Evolutionary conservation across 306 rosid species (phyloP).

Genomic region (Rosa rugosa): DNA sequence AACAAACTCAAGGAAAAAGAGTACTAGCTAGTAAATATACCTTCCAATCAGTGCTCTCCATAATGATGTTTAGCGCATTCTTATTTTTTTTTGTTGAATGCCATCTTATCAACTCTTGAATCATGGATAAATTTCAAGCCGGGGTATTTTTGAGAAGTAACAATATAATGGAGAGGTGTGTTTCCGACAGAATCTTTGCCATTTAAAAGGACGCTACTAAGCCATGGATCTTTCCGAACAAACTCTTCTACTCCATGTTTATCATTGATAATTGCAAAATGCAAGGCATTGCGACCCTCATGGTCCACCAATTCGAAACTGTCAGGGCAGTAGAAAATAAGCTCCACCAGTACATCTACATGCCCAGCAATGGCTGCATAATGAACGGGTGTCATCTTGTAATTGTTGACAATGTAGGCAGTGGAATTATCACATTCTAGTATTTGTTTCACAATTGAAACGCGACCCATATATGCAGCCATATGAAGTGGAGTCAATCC

Average conservation of each 20-base stretch:
- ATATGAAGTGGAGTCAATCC: slow-evolving; percentile 1
- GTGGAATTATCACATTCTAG: neutral
- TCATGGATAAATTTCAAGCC: neutral
- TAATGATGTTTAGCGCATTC: neutral
- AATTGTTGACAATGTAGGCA: neutral
- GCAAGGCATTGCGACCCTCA: neutral
- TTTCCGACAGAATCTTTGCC: neutral
- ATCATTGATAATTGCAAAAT: neutral
- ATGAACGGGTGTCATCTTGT: neutral
- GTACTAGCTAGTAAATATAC: too few species aligned
- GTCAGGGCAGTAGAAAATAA: neutral
- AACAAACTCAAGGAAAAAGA: too few species aligned
- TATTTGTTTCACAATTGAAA: neutral
- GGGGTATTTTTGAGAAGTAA: neutral
- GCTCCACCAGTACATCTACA: neutral
- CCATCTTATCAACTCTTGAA: neutral
- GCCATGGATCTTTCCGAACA: neutral
- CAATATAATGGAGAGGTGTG: neutral
- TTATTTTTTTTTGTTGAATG: neutral
- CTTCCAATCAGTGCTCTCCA: too few species aligned
- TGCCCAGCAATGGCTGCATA: too few species aligned
- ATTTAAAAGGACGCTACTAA: neutral
- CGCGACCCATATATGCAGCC: neutral
- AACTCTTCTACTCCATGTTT: neutral
- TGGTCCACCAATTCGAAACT: neutral